A percentile compares a stretch with the other conserved stretches of the same genome.
Conservation (phyloP, 495 filamentous ascomycete species). For the Tricharina praecox region DNA sequence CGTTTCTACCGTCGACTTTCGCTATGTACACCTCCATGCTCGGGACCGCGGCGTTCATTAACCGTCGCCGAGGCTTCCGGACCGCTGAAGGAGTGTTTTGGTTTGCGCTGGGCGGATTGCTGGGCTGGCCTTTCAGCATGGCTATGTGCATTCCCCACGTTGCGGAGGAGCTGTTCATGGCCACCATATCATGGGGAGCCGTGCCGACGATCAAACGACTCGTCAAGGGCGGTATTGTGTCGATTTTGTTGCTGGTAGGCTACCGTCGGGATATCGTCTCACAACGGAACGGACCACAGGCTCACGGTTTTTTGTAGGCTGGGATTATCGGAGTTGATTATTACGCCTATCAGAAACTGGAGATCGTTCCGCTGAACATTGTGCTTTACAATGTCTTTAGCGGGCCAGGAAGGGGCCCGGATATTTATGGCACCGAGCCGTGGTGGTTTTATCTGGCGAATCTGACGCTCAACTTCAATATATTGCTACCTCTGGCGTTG, state of each 20-base stretch:
- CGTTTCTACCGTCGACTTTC: conserved; percentile 86
- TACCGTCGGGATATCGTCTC: conserved; percentile 9
- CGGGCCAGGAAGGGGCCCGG: conserved; percentile 55
- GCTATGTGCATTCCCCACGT: conserved; percentile 71
- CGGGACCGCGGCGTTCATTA: conserved; percentile 74
- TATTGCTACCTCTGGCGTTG: conserved; percentile 80
- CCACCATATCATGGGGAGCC: conserved; percentile 39
- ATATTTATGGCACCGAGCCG: conserved; percentile 91
- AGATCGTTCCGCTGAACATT: conserved; percentile 76
- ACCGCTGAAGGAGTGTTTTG: conserved; percentile 73
- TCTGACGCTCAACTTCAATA: conserved; percentile 81
- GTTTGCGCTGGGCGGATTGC: conserved; percentile 74
- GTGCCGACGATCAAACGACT: conserved; percentile 40
- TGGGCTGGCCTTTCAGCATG: conserved; percentile 91
- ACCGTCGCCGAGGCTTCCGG: conserved; percentile 56
- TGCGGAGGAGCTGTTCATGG: conserved; percentile 54
- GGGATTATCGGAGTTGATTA: conserved; percentile 42
- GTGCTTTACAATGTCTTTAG: conserved; percentile 90
- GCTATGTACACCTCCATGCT: conserved; percentile 91
- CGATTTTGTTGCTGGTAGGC: conserved; percentile 54
- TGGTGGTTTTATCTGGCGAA: conserved; percentile 96
- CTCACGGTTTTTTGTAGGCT: conserved; percentile 35
- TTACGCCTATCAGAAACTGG: conserved; percentile 65
- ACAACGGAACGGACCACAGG: conserved; percentile 9
- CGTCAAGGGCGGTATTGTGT: conserved; percentile 48